Conservation (phyloP, 305 asterid species). For the Rubia occidens region DNA sequence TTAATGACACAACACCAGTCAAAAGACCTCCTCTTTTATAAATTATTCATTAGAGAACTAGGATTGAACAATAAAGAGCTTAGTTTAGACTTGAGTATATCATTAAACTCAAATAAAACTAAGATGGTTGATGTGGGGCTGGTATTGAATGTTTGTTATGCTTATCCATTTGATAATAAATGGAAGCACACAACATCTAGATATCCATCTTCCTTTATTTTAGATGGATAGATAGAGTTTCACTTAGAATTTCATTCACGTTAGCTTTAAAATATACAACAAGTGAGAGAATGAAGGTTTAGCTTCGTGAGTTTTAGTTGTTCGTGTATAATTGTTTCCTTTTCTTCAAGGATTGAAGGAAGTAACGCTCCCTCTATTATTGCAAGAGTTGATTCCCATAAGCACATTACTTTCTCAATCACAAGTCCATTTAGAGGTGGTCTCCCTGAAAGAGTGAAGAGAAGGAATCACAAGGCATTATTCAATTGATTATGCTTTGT, state of each 20-base stretch:
- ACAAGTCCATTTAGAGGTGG: constrained; percentile 38
- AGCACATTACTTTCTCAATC: constrained; percentile 34
- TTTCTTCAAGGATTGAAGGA: no score
- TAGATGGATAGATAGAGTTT: not conserved
- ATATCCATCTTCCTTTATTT: not conserved
- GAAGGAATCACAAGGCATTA: no score
- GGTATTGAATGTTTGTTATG: not conserved
- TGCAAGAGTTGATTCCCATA: constrained; percentile 35
- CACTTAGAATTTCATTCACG: not conserved
- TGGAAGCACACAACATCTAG: not conserved
- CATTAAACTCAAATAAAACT: not conserved
- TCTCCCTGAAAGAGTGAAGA: constrained; percentile 40
- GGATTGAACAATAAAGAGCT: not conserved
- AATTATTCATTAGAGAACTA: not conserved
- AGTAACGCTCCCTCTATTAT: constrained; percentile 23
- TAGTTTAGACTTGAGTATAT: not conserved
- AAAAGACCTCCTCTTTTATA: no score
- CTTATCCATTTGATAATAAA: not conserved
- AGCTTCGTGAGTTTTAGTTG: no score
- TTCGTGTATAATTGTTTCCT: no score
- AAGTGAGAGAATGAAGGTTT: no score
- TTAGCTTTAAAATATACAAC: not conserved
- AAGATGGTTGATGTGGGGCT: not conserved
- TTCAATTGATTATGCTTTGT: no score
- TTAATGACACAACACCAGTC: no score